Evolutionary conservation across 768 basidiomycete genomes (phyloP), one percentile per base, ranked within the genome.

Genomic region (Lentinula edodes): DNA sequence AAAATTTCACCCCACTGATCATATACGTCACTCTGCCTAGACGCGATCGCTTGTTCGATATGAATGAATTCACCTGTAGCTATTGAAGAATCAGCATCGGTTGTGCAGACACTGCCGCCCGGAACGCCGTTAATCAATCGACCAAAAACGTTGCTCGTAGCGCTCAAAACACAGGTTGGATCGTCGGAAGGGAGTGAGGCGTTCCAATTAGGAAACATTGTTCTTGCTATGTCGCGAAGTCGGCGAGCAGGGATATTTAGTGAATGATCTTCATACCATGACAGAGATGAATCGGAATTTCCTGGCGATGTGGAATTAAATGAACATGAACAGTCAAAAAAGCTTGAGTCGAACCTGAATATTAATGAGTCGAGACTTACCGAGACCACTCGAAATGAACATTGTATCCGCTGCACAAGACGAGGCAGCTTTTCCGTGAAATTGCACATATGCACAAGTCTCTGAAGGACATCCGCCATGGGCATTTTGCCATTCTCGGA

Each of bases 321-420:
- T 54, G 23, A 51, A 9, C 39, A 41, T 54, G 23, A 51, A 9
- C 39, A 53, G 32, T 13, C 42, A 46, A 23, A 54, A 61, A 23
- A 61, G 42, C 20, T 28, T 28, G 28, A 28, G 10, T 9, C 18
- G n/a, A 18, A 28, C 7, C 32, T 23, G 50, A n/a, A 55, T 35
- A 20, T n/a, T 32, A 53, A 15, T 18, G 7, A 41, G 6, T 28
- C 28, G 28, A 41, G 43, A 60, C 72, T 36, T 67, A 79, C 80
- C 76, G 12, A 82, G 72, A 35, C 81, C 80, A 16, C 73, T 71
- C 3, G 82, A 82, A 3, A 82, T 65, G 67, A 83, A 81, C 2
- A 79, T 70, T 1, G 74, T 71, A 54, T 81, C 80, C 0, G 58
- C 63, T 0, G 67, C 56, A 61, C 81, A 83, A 0, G 78, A 74